A percentile compares a stretch with the other conserved stretches of the same genome.
These are phyloP conservation scores for Aspergillus bombycis DNA, from an alignment of 2,329 filamentous ascomycete species.

Conservation along the genomic window DNA sequence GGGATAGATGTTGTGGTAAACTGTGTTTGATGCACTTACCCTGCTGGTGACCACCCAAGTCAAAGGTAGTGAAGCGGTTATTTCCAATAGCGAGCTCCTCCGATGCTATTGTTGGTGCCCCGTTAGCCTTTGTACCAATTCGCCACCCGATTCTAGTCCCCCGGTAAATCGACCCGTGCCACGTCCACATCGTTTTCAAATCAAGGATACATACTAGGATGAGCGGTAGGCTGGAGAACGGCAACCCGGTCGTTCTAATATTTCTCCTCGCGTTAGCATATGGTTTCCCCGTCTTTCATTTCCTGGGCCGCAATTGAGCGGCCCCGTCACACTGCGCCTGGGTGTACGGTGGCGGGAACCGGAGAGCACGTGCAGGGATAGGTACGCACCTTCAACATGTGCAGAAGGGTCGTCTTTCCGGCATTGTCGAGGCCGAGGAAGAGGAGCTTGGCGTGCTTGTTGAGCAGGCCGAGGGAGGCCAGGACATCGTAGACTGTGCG, in stretches of 20 bases:
- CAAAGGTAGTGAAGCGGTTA: conserved; percentile 92
- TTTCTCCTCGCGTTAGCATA: not conserved
- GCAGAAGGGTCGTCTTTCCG: conserved; percentile 89
- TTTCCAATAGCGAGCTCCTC: conserved; percentile 93
- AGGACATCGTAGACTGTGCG: conserved; percentile 81
- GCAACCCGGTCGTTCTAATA: conserved; percentile 85
- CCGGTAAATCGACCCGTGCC: not conserved
- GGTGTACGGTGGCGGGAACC: not conserved
- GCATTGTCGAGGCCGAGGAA: conserved; percentile 94
- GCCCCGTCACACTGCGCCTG: conserved; percentile 3
- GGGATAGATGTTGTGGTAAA: not conserved
- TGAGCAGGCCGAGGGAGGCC: conserved; percentile 81
- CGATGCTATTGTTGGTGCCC: conserved; percentile 61
- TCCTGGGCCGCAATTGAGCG: not conserved
- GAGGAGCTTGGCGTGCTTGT: conserved; percentile 94
- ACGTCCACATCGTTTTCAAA: not conserved
- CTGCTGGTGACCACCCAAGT: conserved; percentile 91
- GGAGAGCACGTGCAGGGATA: not conserved
- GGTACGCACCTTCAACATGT: conserved; percentile 84
- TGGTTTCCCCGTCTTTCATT: not conserved
- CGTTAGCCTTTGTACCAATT: not conserved
- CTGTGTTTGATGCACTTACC: conserved; percentile 51
- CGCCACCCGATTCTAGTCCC: not conserved
- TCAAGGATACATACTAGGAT: conserved; percentile 70
- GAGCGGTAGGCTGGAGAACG: conserved; percentile 85